phyloP scores from a whole-genome alignment of 1,139 yeast genomes.

The Yamadazyma atmosphaerica region DNA sequence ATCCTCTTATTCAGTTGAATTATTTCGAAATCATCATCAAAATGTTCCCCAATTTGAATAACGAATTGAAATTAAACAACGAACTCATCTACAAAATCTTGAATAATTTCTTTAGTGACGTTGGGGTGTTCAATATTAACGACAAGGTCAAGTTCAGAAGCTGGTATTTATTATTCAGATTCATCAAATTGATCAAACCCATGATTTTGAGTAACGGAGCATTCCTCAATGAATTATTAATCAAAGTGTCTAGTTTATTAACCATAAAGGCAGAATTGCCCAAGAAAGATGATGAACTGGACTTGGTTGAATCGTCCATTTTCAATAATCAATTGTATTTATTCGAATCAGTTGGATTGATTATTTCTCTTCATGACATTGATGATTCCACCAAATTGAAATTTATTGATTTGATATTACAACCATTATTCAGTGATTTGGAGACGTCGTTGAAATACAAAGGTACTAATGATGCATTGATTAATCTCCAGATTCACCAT shows the following conservation, averaged over 20 bases:
- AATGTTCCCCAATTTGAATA: slow-evolving; percentile 66
- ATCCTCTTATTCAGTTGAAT: slow-evolving; percentile 75
- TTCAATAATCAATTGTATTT: slow-evolving; percentile 81
- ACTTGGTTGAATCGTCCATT: slow-evolving; percentile 55
- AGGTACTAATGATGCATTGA: slow-evolving; percentile 5
- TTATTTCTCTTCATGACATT: slow-evolving; percentile 52
- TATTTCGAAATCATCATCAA: slow-evolving; percentile 85
- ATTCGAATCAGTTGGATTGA: slow-evolving; percentile 76
- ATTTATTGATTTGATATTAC: slow-evolving; percentile 62
- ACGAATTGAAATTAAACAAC: slow-evolving; percentile 35
- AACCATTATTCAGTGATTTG: slow-evolving; percentile 75
- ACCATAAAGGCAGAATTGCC: slow-evolving; percentile 60
- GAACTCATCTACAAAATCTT: slow-evolving; percentile 64
- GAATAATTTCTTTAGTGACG: slow-evolving; percentile 74
- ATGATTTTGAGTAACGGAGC: slow-evolving; percentile 28
- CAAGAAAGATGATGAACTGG: slow-evolving; percentile 51
- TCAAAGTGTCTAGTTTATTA: slow-evolving; percentile 48
- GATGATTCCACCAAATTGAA: slow-evolving; percentile 35
- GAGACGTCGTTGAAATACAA: slow-evolving; percentile 38
- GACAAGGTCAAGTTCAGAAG: slow-evolving; percentile 79
- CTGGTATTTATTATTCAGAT: slow-evolving; percentile 88
- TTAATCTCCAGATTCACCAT: slow-evolving; percentile 74
- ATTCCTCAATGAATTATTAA: slow-evolving; percentile 38
- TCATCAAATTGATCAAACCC: slow-evolving; percentile 76
- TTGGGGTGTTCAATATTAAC: slow-evolving; percentile 75